Conservation (phyloP, 352 stramenopile genomes). For the Globisporangium mamillatum region DNA sequence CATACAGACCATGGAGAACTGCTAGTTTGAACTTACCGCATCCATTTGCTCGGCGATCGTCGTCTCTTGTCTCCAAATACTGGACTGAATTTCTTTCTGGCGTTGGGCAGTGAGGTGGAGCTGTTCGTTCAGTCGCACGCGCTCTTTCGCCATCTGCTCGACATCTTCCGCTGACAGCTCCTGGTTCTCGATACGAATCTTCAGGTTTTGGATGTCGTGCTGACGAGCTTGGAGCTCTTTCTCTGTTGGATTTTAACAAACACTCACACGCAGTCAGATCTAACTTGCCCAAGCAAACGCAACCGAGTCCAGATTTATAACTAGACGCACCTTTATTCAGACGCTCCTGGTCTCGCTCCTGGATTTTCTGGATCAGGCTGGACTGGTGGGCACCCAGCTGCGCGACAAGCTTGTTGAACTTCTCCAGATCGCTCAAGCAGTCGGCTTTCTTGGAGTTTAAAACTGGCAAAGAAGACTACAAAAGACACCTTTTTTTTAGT, state of each 20-base stretch:
- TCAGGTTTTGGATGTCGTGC: conserved; percentile 59
- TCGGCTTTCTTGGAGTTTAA: conserved; percentile 86
- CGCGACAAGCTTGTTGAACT: conserved; percentile 89
- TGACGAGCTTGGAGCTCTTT: conserved; percentile 40
- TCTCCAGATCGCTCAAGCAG: conserved; percentile 86
- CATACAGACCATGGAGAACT: neutral
- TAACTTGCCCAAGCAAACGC: neutral
- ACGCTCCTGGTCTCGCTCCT: conserved; percentile 71
- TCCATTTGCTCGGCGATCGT: conserved; percentile 66
- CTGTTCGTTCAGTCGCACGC: conserved; percentile 68
- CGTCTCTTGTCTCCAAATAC: conserved; percentile 66
- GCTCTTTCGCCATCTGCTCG: conserved; percentile 67
- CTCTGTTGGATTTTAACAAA: conserved; percentile 31
- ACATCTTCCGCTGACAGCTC: conserved; percentile 78
- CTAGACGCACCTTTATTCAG: conserved; percentile 70
- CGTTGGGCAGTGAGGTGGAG: conserved; percentile 59
- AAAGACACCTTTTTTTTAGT: neutral
- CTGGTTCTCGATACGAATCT: conserved; percentile 72
- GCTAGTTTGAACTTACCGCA: conserved; percentile 33
- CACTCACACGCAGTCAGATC: neutral
- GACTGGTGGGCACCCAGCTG: conserved; percentile 76
- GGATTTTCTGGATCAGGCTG: conserved; percentile 86
- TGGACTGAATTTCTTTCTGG: conserved; percentile 55
- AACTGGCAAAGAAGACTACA: conserved; percentile 59
- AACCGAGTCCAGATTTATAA: conserved; percentile 11